Base-by-base conservation (phyloP, 345 rosid species). In the Anacardium occidentale region DNA sequence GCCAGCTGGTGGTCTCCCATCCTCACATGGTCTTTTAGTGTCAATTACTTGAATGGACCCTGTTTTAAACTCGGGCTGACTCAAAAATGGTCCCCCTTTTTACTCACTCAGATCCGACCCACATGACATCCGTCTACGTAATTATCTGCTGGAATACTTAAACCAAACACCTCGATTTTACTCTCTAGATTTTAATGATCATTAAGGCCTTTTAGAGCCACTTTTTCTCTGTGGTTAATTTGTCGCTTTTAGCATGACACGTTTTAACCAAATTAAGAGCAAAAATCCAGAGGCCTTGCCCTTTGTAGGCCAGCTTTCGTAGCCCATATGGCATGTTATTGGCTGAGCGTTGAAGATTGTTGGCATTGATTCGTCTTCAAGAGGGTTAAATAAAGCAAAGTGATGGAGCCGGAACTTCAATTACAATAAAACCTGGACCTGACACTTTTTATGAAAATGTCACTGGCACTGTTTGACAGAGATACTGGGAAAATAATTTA, bases 1-100 rank as follows among this genome's bases (percentile, higher is more conserved):
- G 75, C 82, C 84, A 87, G 88, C 87, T 85, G 87, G 87, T 84
- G 83, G 87, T 76, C 75, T 80, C 84, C 83, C 75, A 74, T 60
- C 77, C 44, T 82, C 88, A 81, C 90, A 84, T 82, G 86, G 72
- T 29, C 32, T 29, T 29, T 29, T 29, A 29, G 32, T 29, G 32
- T 75, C 26, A 7, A 47, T 48, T 45, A 74, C 74, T 67, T 12
- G 3, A 15, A 69, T 81, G 83, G 85, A 75, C 76, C 82, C 84
- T 54, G 15, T 56, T 34, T 37, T 34, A 1, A 24, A 69, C 74
- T 58, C 62, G 72, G 76, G 66, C 82, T 72, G 73, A 75, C n/a
- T n/a, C n/a, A n/a, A n/a, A 12, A 42, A 50, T 37, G 77, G 77
- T 69, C 84, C 79, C 55, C 58, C 42, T 54, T 64, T 64, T 64